A percentile compares a stretch with the other conserved stretches of the same genome.
These are phyloP conservation scores for Guyanaporus albipodus DNA, from an alignment of 768 basidiomycete genomes.

Conservation along the genomic window DNA sequence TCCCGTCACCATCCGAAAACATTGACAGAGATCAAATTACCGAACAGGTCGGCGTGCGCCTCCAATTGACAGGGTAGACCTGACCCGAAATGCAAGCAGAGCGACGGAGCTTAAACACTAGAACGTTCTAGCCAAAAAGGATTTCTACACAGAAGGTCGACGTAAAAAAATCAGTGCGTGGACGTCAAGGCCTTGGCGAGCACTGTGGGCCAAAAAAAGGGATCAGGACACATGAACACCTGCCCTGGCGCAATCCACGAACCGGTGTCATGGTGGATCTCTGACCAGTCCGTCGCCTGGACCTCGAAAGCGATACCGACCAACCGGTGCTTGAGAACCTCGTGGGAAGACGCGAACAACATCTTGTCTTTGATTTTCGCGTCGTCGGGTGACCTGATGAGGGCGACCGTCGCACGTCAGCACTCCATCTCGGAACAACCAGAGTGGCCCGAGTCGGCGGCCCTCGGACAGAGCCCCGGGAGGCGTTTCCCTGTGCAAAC, in stretches of 20 bases:
- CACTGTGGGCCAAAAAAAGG: conserved; percentile 8
- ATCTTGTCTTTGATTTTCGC: conserved; percentile 91
- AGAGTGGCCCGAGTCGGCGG: no score
- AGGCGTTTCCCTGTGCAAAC: neutral
- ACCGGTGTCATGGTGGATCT: conserved; percentile 73
- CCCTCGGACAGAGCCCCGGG: neutral
- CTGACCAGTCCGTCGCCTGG: conserved; percentile 76
- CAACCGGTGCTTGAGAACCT: conserved; percentile 68
- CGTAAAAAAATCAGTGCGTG: conserved; percentile 18
- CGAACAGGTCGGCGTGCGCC: neutral
- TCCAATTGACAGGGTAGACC: neutral
- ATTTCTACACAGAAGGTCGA: no score
- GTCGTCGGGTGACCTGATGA: conserved; percentile 74
- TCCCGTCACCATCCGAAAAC: neutral
- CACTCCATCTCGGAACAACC: no score
- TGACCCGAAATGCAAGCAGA: no score
- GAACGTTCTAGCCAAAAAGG: no score
- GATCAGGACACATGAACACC: neutral
- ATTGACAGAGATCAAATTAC: conserved; percentile 1
- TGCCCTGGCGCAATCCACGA: conserved; percentile 21
- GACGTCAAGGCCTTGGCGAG: conserved; percentile 15
- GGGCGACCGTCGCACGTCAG: neutral
- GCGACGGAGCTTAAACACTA: no score
- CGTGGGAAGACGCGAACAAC: conserved; percentile 86
- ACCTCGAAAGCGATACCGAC: conserved; percentile 78